Conservation (phyloP, 1,284 basidiomycete species). For the Erythrobasidium hasegawianum region DNA sequence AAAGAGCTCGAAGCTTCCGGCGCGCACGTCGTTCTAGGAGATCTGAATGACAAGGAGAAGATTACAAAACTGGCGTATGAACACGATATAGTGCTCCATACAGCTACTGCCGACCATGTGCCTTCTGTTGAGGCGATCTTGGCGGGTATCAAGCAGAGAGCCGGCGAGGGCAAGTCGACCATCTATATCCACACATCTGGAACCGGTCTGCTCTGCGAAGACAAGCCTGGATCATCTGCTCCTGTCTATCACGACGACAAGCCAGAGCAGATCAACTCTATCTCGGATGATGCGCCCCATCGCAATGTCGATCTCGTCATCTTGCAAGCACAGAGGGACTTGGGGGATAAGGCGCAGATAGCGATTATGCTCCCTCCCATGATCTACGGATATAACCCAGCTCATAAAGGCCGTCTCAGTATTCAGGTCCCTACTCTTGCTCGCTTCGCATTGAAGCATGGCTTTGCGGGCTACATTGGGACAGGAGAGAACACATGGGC, state of each 20-base stretch:
- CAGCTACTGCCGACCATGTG: slow-evolving; percentile 12
- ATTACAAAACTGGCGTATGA: neutral
- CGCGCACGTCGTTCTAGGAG: neutral
- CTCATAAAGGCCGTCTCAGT: neutral
- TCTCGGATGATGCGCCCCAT: slow-evolving; percentile 11
- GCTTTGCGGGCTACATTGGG: neutral
- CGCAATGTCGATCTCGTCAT: slow-evolving; percentile 13
- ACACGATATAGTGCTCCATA: slow-evolving; percentile 7
- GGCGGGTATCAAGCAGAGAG: slow-evolving; percentile 14
- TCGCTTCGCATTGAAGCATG: slow-evolving; percentile 13
- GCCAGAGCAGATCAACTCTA: neutral
- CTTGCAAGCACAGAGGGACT: neutral
- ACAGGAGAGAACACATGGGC: neutral
- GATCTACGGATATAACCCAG: neutral
- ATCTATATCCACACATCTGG: slow-evolving; percentile 25
- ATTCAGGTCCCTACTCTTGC: slow-evolving; percentile 5
- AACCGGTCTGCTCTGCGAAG: slow-evolving; percentile 8
- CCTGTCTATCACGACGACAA: slow-evolving; percentile 4
- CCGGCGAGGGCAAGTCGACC: neutral
- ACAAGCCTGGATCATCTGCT: neutral
- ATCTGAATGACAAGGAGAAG: slow-evolving; percentile 4
- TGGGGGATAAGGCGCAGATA: slow-evolving; percentile 5
- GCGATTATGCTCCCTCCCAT: slow-evolving; percentile 13
- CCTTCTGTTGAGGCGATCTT: slow-evolving; percentile 13
- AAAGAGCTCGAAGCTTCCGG: slow-evolving; percentile 4